Base-by-base conservation (phyloP, 306 rosid species). In the Morella rubra region DNA sequence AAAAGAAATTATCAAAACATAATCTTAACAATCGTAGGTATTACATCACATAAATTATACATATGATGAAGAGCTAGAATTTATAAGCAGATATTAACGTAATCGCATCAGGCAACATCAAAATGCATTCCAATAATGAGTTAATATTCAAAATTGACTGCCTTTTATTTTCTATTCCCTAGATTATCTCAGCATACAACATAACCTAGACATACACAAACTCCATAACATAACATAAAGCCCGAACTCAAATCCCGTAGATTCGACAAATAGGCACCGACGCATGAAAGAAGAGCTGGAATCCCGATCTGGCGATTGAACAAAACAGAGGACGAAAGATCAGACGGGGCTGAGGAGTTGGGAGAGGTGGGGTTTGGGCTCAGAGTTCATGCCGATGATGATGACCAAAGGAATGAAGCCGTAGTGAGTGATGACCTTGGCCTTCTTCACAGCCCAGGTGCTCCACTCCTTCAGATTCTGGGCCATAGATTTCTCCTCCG, bases 261-360 rank as follows among this genome's bases (percentile, higher is more conserved):
- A 66, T 37, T n/a, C 74, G 27, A 70, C 72, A 13, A 41, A 79
- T 14, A 42, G 24, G n/a, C 54, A 53, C 40, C 19, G 16, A 56
- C 60, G 49, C 78, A 75, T 37, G 15, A 75, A 44, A 69, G 18
- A 24, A 22, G 32, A 51, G 20, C 45, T 16, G 18, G 44, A 72
- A 52, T 55, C 47, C 5, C 1, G 40, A 71, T 7, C 61, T 32
- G 58, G 59, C 47, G 12, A 16, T 22, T 8, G 62, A 44, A n/a
- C 9, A 19, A 44, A 9, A 4, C 2, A 45, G 71, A 50, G 16
- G 14, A 1, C 56, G 44, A 13, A 5, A 49, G 15, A 88, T 92
- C 89, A 95, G 67, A 95, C 98, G 14, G 99, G 99, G 89, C 93
- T 95, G 77, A 95, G 86, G 69, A 95, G 99, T 87, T 96, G 99